Base-by-base conservation (phyloP, 345 rosid species). In the Acer campestre region DNA sequence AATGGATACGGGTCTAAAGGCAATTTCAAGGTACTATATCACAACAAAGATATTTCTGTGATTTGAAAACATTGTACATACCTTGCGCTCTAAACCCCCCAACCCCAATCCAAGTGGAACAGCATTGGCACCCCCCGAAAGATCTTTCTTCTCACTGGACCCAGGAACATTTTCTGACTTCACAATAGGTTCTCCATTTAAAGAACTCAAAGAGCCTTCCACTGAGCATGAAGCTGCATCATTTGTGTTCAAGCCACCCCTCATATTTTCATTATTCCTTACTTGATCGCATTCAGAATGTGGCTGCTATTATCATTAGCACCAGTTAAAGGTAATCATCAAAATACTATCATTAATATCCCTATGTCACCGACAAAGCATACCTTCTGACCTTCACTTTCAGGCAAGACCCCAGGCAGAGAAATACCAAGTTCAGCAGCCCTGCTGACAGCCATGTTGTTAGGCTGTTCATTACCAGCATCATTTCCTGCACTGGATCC, bases 41-140 rank as follows among this genome's bases (percentile, higher is more conserved):
- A 16, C 22, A 12, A 62, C 7, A 13, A 7, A 46, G 20, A 70
- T 51, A 51, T 53, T 10, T 3, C 10, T 3, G 51, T 29, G 31
- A 29, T 71, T 22, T 10, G 35, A 17, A 58, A n/a, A 74, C 8
- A 62, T 18, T 48, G 40, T 22, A 22, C 79, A 58, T 77, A 95
- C 99, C 99, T 91, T 96, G 64, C 89, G 90, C 53, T 91, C 97
- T 86, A 96, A 84, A 80, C 91, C 78, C 40, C 95, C 97, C 75
- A 92, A 79, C 74, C 97, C 98, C 84, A 96, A 86, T 72, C 99
- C 99, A 82, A 92, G 91, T 38, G 99, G 98, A 14, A 79, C 85
- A 73, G 85, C 67, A 65, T 85, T 81, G 51, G 83, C 71, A 77
- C 69, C 79, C 51, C 85, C 87, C 49, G 74, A 42, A 82, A 59